These are phyloP conservation scores for Lobosporangium transversale DNA, from an alignment of 192 early-diverging fungal genomes.

Conservation along the genomic window DNA sequence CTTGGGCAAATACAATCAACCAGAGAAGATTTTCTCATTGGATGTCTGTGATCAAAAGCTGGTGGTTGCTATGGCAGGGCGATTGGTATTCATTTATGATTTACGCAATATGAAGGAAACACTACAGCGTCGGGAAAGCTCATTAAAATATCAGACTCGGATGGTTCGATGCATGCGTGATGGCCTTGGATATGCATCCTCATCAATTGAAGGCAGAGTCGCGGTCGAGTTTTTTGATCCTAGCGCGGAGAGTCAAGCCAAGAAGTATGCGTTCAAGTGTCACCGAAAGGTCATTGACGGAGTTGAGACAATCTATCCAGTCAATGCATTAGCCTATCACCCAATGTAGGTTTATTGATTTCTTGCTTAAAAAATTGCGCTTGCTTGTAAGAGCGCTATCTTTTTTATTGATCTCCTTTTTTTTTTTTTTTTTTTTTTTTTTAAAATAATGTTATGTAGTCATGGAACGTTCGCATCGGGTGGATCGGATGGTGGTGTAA, in stretches of 20 bases:
- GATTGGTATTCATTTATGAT: slow-evolving; percentile 86
- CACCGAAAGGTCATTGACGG: slow-evolving; percentile 85
- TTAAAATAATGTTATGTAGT: slow-evolving; percentile 36
- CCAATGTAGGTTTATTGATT: slow-evolving; percentile 79
- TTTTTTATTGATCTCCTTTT: slow-evolving; percentile 1
- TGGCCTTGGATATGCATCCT: slow-evolving; percentile 85
- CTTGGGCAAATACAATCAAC: slow-evolving; percentile 61
- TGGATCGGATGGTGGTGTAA: slow-evolving; percentile 91
- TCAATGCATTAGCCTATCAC: slow-evolving; percentile 93
- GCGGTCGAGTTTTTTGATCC: slow-evolving; percentile 93
- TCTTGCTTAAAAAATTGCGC: neutral
- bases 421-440: slow-evolving; percentile 9
- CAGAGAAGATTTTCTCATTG: slow-evolving; percentile 87
- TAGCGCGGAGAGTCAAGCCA: slow-evolving; percentile 67
- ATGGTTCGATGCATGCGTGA: slow-evolving; percentile 88
- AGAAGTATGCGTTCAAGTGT: slow-evolving; percentile 98
- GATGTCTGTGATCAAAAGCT: slow-evolving; percentile 76
- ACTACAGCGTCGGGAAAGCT: slow-evolving; percentile 75
- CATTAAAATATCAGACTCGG: slow-evolving; percentile 91
- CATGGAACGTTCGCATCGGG: slow-evolving; percentile 97
- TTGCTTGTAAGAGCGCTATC: no score
- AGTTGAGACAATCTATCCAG: slow-evolving; percentile 89
- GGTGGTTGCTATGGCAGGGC: slow-evolving; percentile 85
- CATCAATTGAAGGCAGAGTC: slow-evolving; percentile 95
- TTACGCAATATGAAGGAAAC: slow-evolving; percentile 82